phyloP scores from a whole-genome alignment of 192 early-diverging fungal species.

The Phlyctochytrium planicorne region DNA sequence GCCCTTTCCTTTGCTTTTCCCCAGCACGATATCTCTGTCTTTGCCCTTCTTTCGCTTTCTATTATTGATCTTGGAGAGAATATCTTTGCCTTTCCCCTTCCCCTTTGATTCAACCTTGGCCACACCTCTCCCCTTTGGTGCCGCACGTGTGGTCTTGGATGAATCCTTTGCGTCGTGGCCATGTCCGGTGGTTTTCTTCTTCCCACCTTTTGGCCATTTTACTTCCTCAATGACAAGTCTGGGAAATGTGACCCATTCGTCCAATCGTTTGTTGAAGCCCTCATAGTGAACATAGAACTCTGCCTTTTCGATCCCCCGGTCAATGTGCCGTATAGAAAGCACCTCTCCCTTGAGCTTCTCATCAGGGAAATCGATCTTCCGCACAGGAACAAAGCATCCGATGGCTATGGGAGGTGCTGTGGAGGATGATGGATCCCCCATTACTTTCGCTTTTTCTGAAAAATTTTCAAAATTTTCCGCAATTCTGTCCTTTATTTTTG shows the following conservation, averaged over 20 bases:
- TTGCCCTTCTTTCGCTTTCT: slow-evolving; percentile 6
- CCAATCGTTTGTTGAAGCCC: slow-evolving; percentile 96
- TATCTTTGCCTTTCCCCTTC: slow-evolving; percentile 24
- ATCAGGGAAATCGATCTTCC: neutral
- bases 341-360: slow-evolving; percentile 77
- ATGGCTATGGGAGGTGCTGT: too few species aligned
- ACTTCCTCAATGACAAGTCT: slow-evolving; percentile 24
- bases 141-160: neutral
- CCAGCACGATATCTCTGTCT: slow-evolving; percentile 10
- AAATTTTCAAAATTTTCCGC: too few species aligned
- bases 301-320: slow-evolving; percentile 20
- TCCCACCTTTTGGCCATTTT: slow-evolving; percentile 21
- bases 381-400: slow-evolving; percentile 5
- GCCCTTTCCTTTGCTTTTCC: neutral
- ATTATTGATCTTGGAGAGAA: slow-evolving; percentile 3
- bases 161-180: neutral
- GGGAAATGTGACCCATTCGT: slow-evolving; percentile 81
- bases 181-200: slow-evolving; percentile 14
- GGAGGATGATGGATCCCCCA: too few species aligned
- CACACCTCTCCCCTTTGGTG: slow-evolving; percentile 38
- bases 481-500: too few species aligned
- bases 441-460: too few species aligned
- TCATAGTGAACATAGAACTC: slow-evolving; percentile 97
- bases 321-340: slow-evolving; percentile 61
- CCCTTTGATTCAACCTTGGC: slow-evolving; percentile 14